Base-by-base conservation (phyloP, 352 stramenopile species). In the Phytophthora pluvialis region DNA sequence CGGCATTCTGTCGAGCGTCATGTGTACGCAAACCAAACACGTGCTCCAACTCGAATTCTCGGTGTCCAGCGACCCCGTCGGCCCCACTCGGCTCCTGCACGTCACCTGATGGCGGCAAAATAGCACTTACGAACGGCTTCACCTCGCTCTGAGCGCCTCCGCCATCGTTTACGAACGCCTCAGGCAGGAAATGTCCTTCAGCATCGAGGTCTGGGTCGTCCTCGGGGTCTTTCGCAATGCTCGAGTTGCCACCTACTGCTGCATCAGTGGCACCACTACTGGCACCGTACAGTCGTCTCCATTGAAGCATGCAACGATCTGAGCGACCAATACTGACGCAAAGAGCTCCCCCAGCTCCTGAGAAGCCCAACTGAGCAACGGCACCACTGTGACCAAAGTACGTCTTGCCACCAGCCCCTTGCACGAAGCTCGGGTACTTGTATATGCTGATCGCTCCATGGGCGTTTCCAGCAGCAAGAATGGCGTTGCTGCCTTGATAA, bases 271-370 rank as follows among this genome's bases (percentile, higher is more conserved):
- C 21, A 21, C 73, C 61, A 12, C 53, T 48, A 13, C 40, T 50
- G 12, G n/a, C 36, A 2, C 60, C 70, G 4, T 80, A 74, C 10
- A 75, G 74, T 39, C 86, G 80, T 53, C 81, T 50, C 85, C 85
- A 93, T 53, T 93, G 85, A 25, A 93, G 52, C 25, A 93, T 76
- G 33, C 79, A 93, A 3, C 83, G 77, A 52, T 93, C 85, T 0
- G 52, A 57, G 32, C 50, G 44, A 0, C 81, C 84, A 35, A 90
- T 89, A 51, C 79, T 92, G 5, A 90, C 7, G 42, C 81, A 92
- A 25, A 88, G 61, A 0, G 69, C 60, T 11, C 80, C 80, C 25
- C 63, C 64, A 39, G 69, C 61, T 16, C 63, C 71, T 0, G 77
- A 79, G 53, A 90, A 90, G 1, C 45, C 66, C 3, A 92, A 35